A percentile compares a stretch with the other conserved stretches of the same genome.
Evolutionary conservation across 2,329 filamentous ascomycete genomes (phyloP).

Genomic region (Phaeoacremonium minimum): DNA sequence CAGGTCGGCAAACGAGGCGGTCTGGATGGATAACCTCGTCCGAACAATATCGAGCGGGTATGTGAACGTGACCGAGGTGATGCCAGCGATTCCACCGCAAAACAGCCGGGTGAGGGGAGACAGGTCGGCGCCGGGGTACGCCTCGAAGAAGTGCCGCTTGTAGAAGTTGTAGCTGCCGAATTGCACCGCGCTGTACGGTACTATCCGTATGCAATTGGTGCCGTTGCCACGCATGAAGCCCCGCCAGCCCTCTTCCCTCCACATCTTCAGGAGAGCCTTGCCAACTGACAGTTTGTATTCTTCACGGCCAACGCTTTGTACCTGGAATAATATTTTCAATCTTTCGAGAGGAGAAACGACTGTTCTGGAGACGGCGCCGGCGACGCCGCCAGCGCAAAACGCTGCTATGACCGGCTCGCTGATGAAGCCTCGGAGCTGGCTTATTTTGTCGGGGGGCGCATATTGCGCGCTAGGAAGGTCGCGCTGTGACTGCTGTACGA

Average conservation of each 20-base stretch:
- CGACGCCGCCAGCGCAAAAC: slow-evolving; percentile 90
- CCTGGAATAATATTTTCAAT: slow-evolving; percentile 95
- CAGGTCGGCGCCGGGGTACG: slow-evolving; percentile 68
- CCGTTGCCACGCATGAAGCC: slow-evolving; percentile 98
- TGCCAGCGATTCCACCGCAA: slow-evolving; percentile 89
- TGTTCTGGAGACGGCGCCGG: slow-evolving; percentile 94
- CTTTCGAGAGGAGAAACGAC: slow-evolving; percentile 95
- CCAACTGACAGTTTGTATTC: slow-evolving; percentile 92
- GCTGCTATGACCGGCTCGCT: slow-evolving; percentile 85
- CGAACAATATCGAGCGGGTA: slow-evolving; percentile 98
- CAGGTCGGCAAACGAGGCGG: slow-evolving; percentile 85
- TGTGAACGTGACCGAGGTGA: slow-evolving; percentile 91
- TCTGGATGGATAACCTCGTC: slow-evolving; percentile 93
- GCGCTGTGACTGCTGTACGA: slow-evolving; percentile 5
- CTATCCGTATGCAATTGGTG: slow-evolving; percentile 96
- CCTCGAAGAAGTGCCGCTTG: slow-evolving; percentile 80
- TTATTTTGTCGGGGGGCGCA: slow-evolving; percentile 17
- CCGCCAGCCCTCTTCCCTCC: slow-evolving; percentile 92
- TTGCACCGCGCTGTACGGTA: slow-evolving; percentile 96
- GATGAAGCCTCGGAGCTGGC: slow-evolving; percentile 45
- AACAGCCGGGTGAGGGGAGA: slow-evolving; percentile 69
- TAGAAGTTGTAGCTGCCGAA: slow-evolving; percentile 99
- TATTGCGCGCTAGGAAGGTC: slow-evolving; percentile 6
- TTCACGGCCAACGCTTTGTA: slow-evolving; percentile 84
- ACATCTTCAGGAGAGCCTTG: slow-evolving; percentile 90